Base-by-base conservation (phyloP, 305 asterid genomes). In the Plantago lanceolata region DNA sequence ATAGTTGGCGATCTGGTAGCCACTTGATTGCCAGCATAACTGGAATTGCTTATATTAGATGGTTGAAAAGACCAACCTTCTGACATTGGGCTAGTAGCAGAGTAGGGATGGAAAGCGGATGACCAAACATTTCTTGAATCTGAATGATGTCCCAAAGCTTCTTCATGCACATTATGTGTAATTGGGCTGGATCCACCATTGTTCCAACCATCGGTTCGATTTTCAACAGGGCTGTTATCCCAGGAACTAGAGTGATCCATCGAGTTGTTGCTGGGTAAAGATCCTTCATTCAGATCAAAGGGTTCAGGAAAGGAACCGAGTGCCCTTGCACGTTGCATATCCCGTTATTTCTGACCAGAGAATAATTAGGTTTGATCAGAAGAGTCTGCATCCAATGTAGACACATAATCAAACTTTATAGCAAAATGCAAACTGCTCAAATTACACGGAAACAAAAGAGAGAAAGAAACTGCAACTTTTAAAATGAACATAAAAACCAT, bases 171-270 rank as follows among this genome's bases (percentile, higher is more conserved):
- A 73, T 50, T 61, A 48, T 70, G 77, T 55, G 71, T 54, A 48
- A 69, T 57, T 51, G 86, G 80, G 67, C 88, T 84, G 13, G 88
- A 84, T 66, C 76, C 91, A 56, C 85, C 88, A 40, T 50, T 61
- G 63, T 78, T 80, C 88, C 84, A 73, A 43, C 45, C 45, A 40
- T 40, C 11, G 11, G 15, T 40, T 54, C 68, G 73, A 40, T 53
- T 79, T 72, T 82, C 88, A 19, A 69, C 78, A 24, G 86, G 80
- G 67, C 59, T 59, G 77, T 74, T 76, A 66, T 75, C 71, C 75
- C 80, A 72, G 37, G 78, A 33, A 54, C 69, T 28, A 33, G 81
- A 65, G 9, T 17, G 72, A 61, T 77, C 79, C 71, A 78, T 61
- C 24, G 73, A 49, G 64, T 69, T 55, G 70, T 64, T 73, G 58